Conservation (phyloP, 2,329 filamentous ascomycete genomes). For the Talaromyces piceae region DNA sequence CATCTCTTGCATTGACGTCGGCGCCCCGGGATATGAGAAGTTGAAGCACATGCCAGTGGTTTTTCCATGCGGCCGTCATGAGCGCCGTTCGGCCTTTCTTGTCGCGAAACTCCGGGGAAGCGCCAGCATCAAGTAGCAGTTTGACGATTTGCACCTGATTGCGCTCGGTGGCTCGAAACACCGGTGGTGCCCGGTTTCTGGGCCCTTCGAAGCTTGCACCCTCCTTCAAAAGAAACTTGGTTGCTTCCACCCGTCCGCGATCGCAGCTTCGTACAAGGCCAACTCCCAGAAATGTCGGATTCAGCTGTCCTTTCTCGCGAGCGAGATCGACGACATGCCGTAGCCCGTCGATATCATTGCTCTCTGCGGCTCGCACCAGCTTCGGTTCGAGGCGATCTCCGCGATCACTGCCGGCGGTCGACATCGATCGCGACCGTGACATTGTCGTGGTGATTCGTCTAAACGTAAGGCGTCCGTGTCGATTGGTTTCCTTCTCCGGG, state of each 20-base stretch:
- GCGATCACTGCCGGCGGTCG: slow-evolving; percentile 28
- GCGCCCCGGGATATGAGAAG: slow-evolving; percentile 30
- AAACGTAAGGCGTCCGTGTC: background rate
- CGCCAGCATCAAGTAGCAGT: slow-evolving; percentile 34
- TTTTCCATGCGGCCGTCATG: slow-evolving; percentile 39
- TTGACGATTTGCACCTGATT: slow-evolving; percentile 38
- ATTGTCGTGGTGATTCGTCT: background rate
- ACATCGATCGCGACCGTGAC: slow-evolving; percentile 12
- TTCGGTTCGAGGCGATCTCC: slow-evolving; percentile 35
- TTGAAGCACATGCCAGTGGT: slow-evolving; percentile 33
- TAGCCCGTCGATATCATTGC: slow-evolving; percentile 28
- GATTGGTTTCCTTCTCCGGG: background rate
- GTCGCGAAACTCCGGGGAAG: slow-evolving; percentile 31
- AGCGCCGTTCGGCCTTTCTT: slow-evolving; percentile 39
- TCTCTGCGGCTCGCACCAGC: slow-evolving; percentile 34
- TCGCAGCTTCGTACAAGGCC: slow-evolving; percentile 36
- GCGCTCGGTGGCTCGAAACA: slow-evolving; percentile 32
- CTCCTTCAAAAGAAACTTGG: slow-evolving; percentile 28
- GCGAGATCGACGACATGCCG: slow-evolving; percentile 25
- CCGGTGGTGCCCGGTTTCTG: slow-evolving; percentile 24
- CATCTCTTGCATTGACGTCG: slow-evolving; percentile 28
- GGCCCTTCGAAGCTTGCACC: slow-evolving; percentile 32
- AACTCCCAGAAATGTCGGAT: slow-evolving; percentile 31
- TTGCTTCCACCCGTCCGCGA: slow-evolving; percentile 26
- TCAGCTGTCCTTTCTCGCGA: slow-evolving; percentile 28